phyloP scores from a whole-genome alignment of 2,329 filamentous ascomycete species.

The Xylariaceae sp. region DNA sequence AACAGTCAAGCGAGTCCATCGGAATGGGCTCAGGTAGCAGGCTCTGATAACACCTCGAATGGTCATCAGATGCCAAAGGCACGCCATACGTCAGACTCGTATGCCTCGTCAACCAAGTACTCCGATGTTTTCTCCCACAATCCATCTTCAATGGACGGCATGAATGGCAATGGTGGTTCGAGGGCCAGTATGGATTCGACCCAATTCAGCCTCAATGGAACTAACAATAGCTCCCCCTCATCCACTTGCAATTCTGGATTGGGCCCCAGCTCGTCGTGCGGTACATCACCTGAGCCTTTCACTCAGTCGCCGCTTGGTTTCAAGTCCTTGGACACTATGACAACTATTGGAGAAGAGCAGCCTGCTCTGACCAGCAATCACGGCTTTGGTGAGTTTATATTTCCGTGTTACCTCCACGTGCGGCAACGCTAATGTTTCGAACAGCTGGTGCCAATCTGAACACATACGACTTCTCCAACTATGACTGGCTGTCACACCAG shows the following conservation, averaged over 20 bases:
- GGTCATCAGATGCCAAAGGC: constrained; percentile 34
- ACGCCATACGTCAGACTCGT: constrained; percentile 39
- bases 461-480: constrained; percentile 47
- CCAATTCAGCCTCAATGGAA: constrained; percentile 43
- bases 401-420: constrained; percentile 22
- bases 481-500: constrained; percentile 73
- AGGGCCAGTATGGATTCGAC: constrained; percentile 48
- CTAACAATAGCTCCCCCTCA: constrained; percentile 60
- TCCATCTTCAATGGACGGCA: constrained; percentile 38
- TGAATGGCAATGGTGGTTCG: constrained; percentile 41
- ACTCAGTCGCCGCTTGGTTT: constrained; percentile 64
- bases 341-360: constrained; percentile 63
- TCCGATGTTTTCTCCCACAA: constrained; percentile 50
- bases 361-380: constrained; percentile 38
- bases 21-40: constrained; percentile 31
- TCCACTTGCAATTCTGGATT: constrained; percentile 56
- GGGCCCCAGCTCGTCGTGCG: constrained; percentile 61
- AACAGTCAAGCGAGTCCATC: constrained; percentile 34
- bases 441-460: constrained; percentile 26
- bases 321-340: constrained; percentile 58
- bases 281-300: constrained; percentile 71
- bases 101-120: constrained; percentile 46
- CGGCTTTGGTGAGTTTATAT: constrained; percentile 41
- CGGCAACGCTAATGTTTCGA: constrained; percentile 1
- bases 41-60: constrained; percentile 34